Evolutionary conservation across 805 yeast genomes (phyloP), one percentile per base, ranked within the genome.

Genomic region (Wickerhamomyces chambardii): DNA sequence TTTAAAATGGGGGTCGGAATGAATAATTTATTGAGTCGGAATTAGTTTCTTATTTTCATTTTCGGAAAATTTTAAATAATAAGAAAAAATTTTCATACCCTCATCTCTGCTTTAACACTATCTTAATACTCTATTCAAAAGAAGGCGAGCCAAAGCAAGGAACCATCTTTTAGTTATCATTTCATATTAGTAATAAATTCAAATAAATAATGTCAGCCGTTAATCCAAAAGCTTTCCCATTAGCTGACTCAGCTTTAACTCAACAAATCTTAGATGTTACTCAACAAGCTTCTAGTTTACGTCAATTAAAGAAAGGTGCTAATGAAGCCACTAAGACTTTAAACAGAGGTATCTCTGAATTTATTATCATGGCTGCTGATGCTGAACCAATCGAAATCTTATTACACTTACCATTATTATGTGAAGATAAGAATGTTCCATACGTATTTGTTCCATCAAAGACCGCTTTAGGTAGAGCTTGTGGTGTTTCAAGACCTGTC

Each of bases 401-500:
- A 59, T 78, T 92, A 66, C 98, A 92, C 64, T 76, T 92, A 64
- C 99, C 99, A 34, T 76, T 92, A 55, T 74, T 92, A 55, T 92
- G 99, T 68, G 99, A 92, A 72, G 99, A 92, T 70, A 92, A 92
- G 77, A 92, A 92, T 73, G 98, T 92, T 50, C 97, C 98, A 46
- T 92, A 92, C 73, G 97, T 92, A 46, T 92, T 92, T 51, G 97
- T 92, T 48, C 97, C 99, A 50, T 87, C 97, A 53, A 90, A 92
- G 76, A 79, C 92, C 58, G 98, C 98, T 45, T 75, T 92, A 55
- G 99, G 99, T 65, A 85, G 99, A 74, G 97, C 98, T 56, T 92
- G 98, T 73, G 99, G 99, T 71, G 98, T 92, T 45, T 86, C 97
- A 38, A 84, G 99, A 77, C 97, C 97, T 49, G 99, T 92, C 42